Percentiles rank a stretch among this genome's conserved stretches.
Evolutionary conservation across 768 basidiomycete species (phyloP).

Genomic region (Mycena vulgaris): DNA sequence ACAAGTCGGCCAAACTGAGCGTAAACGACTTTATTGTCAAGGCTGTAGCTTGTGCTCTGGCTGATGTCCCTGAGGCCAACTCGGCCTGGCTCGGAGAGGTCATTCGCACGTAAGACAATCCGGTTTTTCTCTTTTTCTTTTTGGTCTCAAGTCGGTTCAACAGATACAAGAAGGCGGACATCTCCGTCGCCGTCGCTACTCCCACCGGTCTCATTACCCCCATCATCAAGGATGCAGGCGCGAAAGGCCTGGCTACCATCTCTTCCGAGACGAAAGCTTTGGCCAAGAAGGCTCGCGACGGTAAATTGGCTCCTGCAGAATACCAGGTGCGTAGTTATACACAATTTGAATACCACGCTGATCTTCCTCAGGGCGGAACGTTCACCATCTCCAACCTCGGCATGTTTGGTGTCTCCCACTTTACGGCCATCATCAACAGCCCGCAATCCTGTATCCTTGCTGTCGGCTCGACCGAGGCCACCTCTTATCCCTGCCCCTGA

Average conservation of each 20-base stretch:
- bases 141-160: slow-evolving; percentile 10
- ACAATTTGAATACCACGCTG: background rate
- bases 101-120: slow-evolving; percentile 88
- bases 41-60: slow-evolving; percentile 90
- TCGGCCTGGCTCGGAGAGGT: slow-evolving; percentile 97
- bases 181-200: slow-evolving; percentile 97
- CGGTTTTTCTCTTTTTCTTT: background rate
- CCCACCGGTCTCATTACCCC: slow-evolving; percentile 97
- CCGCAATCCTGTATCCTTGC: slow-evolving; percentile 99
- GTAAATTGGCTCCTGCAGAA: slow-evolving; percentile 94
- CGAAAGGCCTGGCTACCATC: slow-evolving; percentile 93
- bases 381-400: slow-evolving; percentile 99
- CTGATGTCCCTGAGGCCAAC: slow-evolving; percentile 98
- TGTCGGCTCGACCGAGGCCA: slow-evolving; percentile 89
- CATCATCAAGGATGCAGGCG: slow-evolving; percentile 93
- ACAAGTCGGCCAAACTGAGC: slow-evolving; percentile 93
- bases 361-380: slow-evolving; percentile 82
- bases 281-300: slow-evolving; percentile 96
- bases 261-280: slow-evolving; percentile 93
- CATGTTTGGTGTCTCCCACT: slow-evolving; percentile 96
- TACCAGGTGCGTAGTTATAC: slow-evolving; percentile 81
- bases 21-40: slow-evolving; percentile 99
- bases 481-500: slow-evolving; percentile 89
- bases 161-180: slow-evolving; percentile 97
- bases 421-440: slow-evolving; percentile 99